Base-by-base conservation (phyloP, 1,139 yeast species). In the Hanseniaspora gamundiae region DNA sequence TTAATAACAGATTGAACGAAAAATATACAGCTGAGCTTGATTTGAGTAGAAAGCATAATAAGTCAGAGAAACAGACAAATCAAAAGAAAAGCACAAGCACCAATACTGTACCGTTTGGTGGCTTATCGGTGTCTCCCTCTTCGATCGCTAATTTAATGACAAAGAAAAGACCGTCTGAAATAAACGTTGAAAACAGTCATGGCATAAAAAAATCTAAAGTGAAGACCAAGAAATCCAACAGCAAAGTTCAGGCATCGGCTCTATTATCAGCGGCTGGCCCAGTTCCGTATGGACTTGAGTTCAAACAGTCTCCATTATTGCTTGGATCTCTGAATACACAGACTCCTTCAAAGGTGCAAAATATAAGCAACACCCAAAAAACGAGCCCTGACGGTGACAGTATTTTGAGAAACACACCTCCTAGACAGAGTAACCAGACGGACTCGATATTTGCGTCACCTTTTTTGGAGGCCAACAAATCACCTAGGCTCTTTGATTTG, bases 1-100 rank as follows among this genome's bases (percentile, higher is more conserved):
- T 73, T 60, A 74, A 71, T 42, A 43, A 48, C 14, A 45, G 55
- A 26, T 53, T 47, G 28, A 43, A 41, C n/a, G 16, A 29, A 14
- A 11, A 14, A 11, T 14, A 30, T 36, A 42, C 16, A 46, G 47
- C 31, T 31, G 35, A 24, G 39, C 38, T 21, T 33, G 41, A 24
- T 24, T 28, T 10, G 20, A 35, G 29, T 26, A 26, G 8, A 11
- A 26, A 9, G 28, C 8, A 26, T 11, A 9, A 11, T 9, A 26
- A 9, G 10, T 9, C 8, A 26, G 11, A 11, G 28, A 26, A 26
- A 26, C 28, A 11, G n/a, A n/a, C n/a, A n/a, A n/a, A n/a, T n/a
- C n/a, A n/a, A n/a, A n/a, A n/a, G n/a, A 24, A 6, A 24, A 24
- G 26, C 9, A 24, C 26, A 24, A 24, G 9, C 9, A 9, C 9